These are phyloP conservation scores for Stemphylium vesicarium DNA, from an alignment of 2,329 filamentous ascomycete species.

Conservation along the genomic window DNA sequence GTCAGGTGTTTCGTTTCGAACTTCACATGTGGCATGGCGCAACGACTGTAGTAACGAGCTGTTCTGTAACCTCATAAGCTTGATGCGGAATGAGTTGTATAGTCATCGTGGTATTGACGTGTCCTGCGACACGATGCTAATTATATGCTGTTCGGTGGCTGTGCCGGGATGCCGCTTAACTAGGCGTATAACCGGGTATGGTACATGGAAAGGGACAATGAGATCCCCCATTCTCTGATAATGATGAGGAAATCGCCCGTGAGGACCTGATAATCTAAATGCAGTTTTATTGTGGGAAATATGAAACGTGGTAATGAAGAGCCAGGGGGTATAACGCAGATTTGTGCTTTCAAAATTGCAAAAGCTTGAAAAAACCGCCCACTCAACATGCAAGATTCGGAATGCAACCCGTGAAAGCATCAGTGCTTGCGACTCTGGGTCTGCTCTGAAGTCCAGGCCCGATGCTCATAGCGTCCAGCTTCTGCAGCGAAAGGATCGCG, in stretches of 20 bases:
- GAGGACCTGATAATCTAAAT: constrained; percentile 25
- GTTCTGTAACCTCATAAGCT: too few species aligned
- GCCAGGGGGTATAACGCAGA: constrained; percentile 24
- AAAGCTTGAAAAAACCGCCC: constrained; percentile 11
- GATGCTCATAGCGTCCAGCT: constrained; percentile 32
- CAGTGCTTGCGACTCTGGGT: constrained; percentile 16
- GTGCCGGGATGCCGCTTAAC: not conserved
- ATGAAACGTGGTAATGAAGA: not conserved
- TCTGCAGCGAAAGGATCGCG: constrained; percentile 25
- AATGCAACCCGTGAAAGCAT: not conserved
- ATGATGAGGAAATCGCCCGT: constrained; percentile 14
- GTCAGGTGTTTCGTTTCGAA: not conserved
- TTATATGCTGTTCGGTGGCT: not conserved
- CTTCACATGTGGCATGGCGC: too few species aligned
- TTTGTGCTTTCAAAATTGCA: constrained; percentile 10
- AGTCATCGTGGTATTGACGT: too few species aligned
- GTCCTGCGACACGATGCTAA: not conserved
- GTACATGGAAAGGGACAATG: too few species aligned
- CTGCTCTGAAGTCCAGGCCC: constrained; percentile 28
- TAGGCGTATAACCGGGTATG: not conserved
- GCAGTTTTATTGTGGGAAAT: constrained; percentile 3
- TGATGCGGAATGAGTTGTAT: too few species aligned
- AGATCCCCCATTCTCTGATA: not conserved
- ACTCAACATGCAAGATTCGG: constrained; percentile 1
- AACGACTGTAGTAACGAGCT: too few species aligned